Percentiles rank a stretch among this genome's conserved stretches.
phyloP scores from a whole-genome alignment of 768 basidiomycete species.

The Panellus pusillus region DNA sequence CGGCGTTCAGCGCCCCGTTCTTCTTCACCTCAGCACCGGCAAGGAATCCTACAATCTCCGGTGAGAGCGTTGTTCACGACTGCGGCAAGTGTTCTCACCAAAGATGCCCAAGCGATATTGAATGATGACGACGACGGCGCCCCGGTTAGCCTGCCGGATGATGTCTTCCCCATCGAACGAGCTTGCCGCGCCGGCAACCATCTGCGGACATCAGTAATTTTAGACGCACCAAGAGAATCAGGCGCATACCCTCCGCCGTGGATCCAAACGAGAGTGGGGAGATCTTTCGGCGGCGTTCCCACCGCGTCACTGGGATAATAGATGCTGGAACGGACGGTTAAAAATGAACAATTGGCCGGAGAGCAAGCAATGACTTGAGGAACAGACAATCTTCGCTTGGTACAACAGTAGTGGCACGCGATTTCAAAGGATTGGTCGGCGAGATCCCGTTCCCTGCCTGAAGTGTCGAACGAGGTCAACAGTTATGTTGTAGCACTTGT shows the following conservation, averaged over 20 bases:
- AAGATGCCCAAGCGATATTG: constrained; percentile 46
- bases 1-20: constrained; percentile 32
- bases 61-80: background rate
- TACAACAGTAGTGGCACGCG: background rate
- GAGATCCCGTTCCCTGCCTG: constrained; percentile 21
- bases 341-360: background rate
- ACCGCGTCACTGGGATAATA: constrained; percentile 33
- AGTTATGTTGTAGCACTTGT: no score
- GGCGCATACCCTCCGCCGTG: constrained; percentile 33
- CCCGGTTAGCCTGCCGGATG: constrained; percentile 34
- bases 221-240: background rate
- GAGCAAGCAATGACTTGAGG: background rate
- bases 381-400: constrained; percentile 14
- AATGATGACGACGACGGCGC: constrained; percentile 37
- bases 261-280: constrained; percentile 46
- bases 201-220: constrained; percentile 26
- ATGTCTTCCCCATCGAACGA: constrained; percentile 35
- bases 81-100: background rate
- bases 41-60: constrained; percentile 27
- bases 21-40: constrained; percentile 29
- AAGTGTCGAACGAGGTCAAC: background rate
- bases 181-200: constrained; percentile 33
- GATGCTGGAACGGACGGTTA: constrained; percentile 27
- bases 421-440: constrained; percentile 19
- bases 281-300: constrained; percentile 18